Conservation (phyloP, 2,329 filamentous ascomycete genomes). For the Alternaria arborescens region DNA sequence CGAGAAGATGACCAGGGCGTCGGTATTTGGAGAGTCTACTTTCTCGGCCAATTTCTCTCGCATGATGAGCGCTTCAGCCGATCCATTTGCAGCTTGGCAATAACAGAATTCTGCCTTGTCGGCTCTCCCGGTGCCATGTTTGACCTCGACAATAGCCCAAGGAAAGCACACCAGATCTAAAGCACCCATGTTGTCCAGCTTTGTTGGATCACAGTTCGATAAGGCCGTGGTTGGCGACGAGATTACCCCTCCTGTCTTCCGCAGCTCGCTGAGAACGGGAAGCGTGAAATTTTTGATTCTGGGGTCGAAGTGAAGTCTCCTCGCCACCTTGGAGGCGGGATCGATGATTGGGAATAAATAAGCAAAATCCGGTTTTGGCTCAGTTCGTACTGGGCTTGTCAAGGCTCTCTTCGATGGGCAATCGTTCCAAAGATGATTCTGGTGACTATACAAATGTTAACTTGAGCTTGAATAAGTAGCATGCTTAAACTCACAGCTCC, state of each 20-base stretch:
- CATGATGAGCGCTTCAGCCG: conserved; percentile 18
- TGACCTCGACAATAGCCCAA: conserved; percentile 26
- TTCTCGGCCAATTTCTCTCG: conserved; percentile 12
- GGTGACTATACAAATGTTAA: no score
- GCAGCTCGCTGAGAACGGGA: conserved; percentile 13
- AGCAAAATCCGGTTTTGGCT: conserved; percentile 24
- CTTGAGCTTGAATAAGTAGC: no score
- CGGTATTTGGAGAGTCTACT: not conserved
- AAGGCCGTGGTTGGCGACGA: conserved; percentile 10
- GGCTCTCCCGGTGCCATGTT: not conserved
- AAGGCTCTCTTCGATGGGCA: conserved; percentile 6
- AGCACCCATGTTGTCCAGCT: not conserved
- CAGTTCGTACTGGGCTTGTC: not conserved
- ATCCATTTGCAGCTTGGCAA: conserved; percentile 29
- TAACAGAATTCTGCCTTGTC: conserved; percentile 15
- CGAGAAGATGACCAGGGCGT: conserved; percentile 20
- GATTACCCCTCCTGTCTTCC: not conserved
- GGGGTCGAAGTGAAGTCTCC: not conserved
- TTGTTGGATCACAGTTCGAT: not conserved
- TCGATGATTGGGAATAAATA: conserved; percentile 22
- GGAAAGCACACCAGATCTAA: conserved; percentile 24
- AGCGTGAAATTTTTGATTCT: conserved; percentile 15
- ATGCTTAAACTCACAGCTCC: no score
- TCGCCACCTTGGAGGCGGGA: not conserved
- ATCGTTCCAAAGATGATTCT: not conserved